These are phyloP conservation scores for Sporobolomyces pararoseus DNA, from an alignment of 768 basidiomycete species.

Conservation along the genomic window DNA sequence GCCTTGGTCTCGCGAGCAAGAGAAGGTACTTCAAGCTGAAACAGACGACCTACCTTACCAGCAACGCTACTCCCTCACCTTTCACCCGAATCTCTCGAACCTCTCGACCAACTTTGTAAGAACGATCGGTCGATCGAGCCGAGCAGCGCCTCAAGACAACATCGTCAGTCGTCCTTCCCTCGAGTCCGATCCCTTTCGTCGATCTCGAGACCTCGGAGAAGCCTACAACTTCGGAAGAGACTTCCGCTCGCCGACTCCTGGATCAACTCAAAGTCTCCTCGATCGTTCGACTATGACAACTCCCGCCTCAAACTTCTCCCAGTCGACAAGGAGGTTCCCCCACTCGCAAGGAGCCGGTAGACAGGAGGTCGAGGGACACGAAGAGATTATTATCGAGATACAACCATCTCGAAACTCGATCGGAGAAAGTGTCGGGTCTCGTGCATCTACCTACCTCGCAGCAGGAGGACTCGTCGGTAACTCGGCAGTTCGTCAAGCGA, in stretches of 20 bases:
- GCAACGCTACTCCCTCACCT: constrained; percentile 10
- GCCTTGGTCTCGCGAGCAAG: neutral
- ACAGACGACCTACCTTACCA: constrained; percentile 9
- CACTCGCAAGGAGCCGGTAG: too few relatives aligned
- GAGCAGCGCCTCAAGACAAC: neutral
- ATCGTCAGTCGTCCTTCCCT: neutral
- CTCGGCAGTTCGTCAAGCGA: constrained; percentile 14
- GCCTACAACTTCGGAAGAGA: neutral
- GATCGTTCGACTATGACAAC: constrained; percentile 3
- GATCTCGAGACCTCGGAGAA: constrained; percentile 9
- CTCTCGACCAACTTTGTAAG: constrained; percentile 32
- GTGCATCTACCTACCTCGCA: constrained; percentile 22
- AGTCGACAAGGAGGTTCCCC: neutral
- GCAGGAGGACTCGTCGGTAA: constrained; percentile 23
- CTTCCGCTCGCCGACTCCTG: constrained; percentile 34
- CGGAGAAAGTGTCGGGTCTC: constrained; percentile 17
- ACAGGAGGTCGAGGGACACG: neutral
- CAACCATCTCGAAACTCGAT: constrained; percentile 6
- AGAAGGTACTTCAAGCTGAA: neutral
- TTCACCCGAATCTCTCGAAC: constrained; percentile 26
- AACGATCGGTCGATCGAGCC: constrained; percentile 19
- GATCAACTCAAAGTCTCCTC: constrained; percentile 24
- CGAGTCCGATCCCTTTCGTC: neutral
- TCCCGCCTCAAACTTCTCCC: neutral
- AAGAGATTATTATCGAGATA: neutral